Base-by-base conservation (phyloP, 768 basidiomycete species). In the Rhizopogon vulgaris region DNA sequence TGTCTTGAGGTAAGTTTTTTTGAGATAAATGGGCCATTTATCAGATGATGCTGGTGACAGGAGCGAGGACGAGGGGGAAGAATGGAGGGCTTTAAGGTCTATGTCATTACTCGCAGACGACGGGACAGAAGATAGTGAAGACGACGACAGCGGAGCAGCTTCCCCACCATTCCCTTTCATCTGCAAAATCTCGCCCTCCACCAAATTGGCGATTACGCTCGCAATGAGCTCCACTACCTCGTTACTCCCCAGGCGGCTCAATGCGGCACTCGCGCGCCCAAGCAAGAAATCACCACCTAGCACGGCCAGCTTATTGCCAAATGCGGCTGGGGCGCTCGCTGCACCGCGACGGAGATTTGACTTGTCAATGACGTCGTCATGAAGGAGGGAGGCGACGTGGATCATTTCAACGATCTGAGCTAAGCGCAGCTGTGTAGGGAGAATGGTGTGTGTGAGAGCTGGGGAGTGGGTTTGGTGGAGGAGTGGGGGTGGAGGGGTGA, bases 391-490 rank as follows among this genome's bases (percentile, higher is more conserved):
- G 24, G 96, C 94, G 55, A 97, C 87, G 65, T 98, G 93, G 43
- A 99, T 90, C 93, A 98, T 96, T 67, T 99, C 96, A 48, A 92
- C 85, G 40, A 99, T 94, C 62, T 95, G 93, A 4, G 94, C 95
- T 32, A 99, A 82, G 28, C 94, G 86, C 28, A 87, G 71, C 69
- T 99, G 96, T 1, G 93, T 85, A 14, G 95, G 92, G 6, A 99
- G 80, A 4, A 69, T 58, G 0, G 68, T 60, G 17, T 69, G 67
- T 3, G 63, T 60, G 7, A 68, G 49, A 61, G 68, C 52, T 71
- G 67, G 30, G 68, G 73, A 14, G 62, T 63, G 38, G 60, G 56
- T 43, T 71, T 61, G 39, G 59, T 48, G 50, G 63, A 41, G 36
- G 34, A 38, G 49, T 49, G 43, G 14, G 47, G 58, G 49, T 49